phyloP scores from a whole-genome alignment of 208 protist species.

The Trichomonas vaginalis region DNA sequence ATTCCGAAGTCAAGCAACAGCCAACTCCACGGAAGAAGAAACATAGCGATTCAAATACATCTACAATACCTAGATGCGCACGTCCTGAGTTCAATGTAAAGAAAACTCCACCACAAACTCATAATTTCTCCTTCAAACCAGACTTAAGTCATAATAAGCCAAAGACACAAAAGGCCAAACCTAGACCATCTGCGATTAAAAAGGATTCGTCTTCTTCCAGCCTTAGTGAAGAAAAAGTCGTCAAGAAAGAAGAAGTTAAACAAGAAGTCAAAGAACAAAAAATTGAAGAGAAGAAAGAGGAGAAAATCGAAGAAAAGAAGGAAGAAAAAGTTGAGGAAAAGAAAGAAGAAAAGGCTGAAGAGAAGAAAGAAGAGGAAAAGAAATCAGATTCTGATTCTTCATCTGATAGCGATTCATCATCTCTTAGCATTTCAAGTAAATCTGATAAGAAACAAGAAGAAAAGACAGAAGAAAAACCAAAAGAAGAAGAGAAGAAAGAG shows the following conservation, averaged over 20 bases:
- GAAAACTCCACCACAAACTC: neutral
- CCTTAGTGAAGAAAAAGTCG: neutral
- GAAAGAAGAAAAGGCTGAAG: neutral
- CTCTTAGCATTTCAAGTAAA: neutral
- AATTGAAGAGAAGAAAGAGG: too few species aligned
- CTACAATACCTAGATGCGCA: neutral
- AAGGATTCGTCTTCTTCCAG: neutral
- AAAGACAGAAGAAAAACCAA: neutral
- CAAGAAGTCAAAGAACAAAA: neutral
- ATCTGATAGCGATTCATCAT: neutral
- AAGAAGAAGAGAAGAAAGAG: neutral
- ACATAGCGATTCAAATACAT: neutral
- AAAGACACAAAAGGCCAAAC: neutral
- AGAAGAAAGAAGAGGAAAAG: neutral
- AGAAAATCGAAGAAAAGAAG: neutral
- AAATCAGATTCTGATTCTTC: neutral
- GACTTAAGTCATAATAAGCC: neutral
- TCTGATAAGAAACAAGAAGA: neutral
- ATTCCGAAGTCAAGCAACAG: neutral
- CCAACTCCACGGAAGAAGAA: neutral
- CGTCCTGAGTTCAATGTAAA: neutral
- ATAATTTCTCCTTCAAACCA: neutral
- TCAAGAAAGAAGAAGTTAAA: neutral
- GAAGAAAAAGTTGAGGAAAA: neutral
- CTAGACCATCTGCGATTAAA: neutral